Evolutionary conservation across 2,329 filamentous ascomycete genomes (phyloP), one percentile per base, ranked within the genome.

Genomic region (Macrophomina tecta): DNA sequence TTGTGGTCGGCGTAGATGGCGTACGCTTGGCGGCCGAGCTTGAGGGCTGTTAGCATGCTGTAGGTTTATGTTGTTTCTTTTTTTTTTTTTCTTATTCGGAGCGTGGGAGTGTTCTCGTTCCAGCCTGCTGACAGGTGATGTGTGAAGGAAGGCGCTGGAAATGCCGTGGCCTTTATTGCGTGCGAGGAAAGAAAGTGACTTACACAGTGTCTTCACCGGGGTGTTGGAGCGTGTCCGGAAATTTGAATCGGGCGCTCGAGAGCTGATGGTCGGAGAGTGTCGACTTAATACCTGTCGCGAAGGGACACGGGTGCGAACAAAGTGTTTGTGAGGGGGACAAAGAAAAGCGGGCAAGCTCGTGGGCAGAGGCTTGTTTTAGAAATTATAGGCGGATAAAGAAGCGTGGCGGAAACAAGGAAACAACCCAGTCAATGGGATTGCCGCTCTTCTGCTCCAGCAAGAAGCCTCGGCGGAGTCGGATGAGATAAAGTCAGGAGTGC

Each of bases 341-440:
- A 38, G 45, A 62, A 23, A 9, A 9, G 11, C 32, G 34, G 36
- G 32, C 58, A 62, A 38, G 58, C 58, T 49, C 11, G 42, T 45
- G 42, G 42, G 42, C 16, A 14, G 42, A 45, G 42, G 42, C 52
- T 58, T 45, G 18, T 28, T 62, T 62, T 62, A 62, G 58, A 62
- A 62, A 62, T 62, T 62, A 62, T 49, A 36, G 42, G 58, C 32
- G 45, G 58, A 62, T 62, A 62, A 62, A 62, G 58, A 62, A 28
- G 40, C 12, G 58, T 49, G 58, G 58, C 30, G 58, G 38, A 62
- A 62, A 62, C 58, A 62, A 51, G 58, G 58, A 62, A 62, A 62
- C 58, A 62, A 62, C 58, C 58, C 58, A 62, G 58, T 62, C 58
- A 49, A 62, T 62, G 58, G 58, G 58, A 62, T 49, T 46, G 42